Conservation (phyloP, 305 asterid genomes). For the Solanum aculeatissimum region DNA sequence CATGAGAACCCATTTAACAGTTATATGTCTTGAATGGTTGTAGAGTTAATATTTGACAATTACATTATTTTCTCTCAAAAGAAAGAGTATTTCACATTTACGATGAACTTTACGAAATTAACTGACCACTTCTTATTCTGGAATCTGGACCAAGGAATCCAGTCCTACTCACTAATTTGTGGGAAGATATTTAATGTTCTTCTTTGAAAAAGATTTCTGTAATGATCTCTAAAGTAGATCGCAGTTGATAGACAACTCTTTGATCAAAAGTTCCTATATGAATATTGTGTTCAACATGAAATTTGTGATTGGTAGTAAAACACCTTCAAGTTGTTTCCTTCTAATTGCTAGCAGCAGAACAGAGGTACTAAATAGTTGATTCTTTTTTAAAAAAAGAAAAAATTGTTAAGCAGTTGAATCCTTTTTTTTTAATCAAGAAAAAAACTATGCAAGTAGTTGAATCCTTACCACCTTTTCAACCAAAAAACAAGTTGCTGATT, state of each 20-base stretch:
- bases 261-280: background rate
- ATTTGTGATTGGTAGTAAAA: background rate
- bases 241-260: background rate
- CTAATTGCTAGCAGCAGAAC: background rate
- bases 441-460: background rate
- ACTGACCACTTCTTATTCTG: background rate
- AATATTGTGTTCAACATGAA: background rate
- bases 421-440: background rate
- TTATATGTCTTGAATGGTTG: background rate
- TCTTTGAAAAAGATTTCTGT: background rate
- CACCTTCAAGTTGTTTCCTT: background rate
- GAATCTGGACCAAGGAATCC: background rate
- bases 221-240: background rate
- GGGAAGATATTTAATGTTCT: background rate
- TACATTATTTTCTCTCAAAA: background rate
- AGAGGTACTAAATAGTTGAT: background rate
- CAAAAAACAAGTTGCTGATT: background rate
- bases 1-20: background rate
- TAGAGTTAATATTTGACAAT: background rate
- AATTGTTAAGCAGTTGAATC: background rate
- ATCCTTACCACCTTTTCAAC: background rate
- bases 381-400: background rate
- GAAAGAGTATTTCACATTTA: background rate
- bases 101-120: background rate
- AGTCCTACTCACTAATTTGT: background rate